phyloP scores from a whole-genome alignment of 352 stramenopile genomes.

The Pythium monospermum region DNA sequence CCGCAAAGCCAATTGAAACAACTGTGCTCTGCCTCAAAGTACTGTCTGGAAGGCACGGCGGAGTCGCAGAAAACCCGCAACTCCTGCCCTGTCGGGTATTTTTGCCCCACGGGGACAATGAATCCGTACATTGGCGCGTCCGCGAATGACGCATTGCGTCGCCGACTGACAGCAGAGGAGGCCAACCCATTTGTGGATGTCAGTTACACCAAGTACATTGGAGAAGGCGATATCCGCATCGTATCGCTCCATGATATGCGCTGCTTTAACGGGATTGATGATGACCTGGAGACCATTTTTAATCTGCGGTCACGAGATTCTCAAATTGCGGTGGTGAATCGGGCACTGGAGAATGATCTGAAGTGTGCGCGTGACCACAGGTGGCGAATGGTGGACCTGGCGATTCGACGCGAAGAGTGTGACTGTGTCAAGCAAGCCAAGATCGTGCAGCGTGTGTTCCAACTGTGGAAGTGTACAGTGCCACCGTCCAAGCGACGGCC shows the following conservation, averaged over 20 bases:
- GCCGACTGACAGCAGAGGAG: slow-evolving; percentile 49
- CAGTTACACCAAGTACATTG: slow-evolving; percentile 87
- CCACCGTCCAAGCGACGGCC: slow-evolving; percentile 21
- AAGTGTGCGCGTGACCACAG: slow-evolving; percentile 93
- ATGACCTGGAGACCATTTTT: slow-evolving; percentile 65
- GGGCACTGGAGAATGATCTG: slow-evolving; percentile 65
- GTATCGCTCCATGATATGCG: slow-evolving; percentile 88
- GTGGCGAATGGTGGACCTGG: slow-evolving; percentile 85
- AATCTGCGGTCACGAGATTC: slow-evolving; percentile 13
- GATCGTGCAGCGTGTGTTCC: slow-evolving; percentile 85
- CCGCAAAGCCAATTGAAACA: slow-evolving; percentile 83
- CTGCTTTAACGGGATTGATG: slow-evolving; percentile 89
- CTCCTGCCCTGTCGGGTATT: slow-evolving; percentile 89
- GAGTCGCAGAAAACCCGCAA: slow-evolving; percentile 72
- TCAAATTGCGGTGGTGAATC: slow-evolving; percentile 39
- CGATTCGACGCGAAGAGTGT: slow-evolving; percentile 89
- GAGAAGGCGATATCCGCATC: slow-evolving; percentile 81
- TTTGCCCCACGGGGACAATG: slow-evolving; percentile 93
- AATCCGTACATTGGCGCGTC: slow-evolving; percentile 84
- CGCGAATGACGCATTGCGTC: slow-evolving; percentile 87
- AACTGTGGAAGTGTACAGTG: slow-evolving; percentile 92
- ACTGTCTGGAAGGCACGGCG: slow-evolving; percentile 85
- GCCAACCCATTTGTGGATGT: slow-evolving; percentile 72
- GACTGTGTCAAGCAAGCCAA: slow-evolving; percentile 88
- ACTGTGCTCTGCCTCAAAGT: slow-evolving; percentile 88